Evolutionary conservation across 2,329 filamentous ascomycete genomes (phyloP), one percentile per base, ranked within the genome.

Genomic region (Monosporascus ibericus): DNA sequence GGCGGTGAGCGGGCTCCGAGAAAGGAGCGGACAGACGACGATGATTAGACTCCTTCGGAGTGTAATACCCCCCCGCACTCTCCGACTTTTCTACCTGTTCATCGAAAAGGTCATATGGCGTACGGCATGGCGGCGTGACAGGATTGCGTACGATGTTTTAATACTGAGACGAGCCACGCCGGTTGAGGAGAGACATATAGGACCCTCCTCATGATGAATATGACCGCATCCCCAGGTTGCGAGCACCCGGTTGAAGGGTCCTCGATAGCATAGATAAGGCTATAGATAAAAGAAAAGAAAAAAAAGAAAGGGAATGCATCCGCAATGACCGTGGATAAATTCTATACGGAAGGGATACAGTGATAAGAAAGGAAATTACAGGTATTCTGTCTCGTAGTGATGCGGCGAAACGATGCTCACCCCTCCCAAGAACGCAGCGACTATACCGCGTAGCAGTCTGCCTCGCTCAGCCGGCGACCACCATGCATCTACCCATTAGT

Each of bases 1-100:
- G 58, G 62, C 34, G 61, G 63, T 46, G 65, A 69, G 50, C 64
- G 66, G 39, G 63, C 62, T 44, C 67, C 69, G 52, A 67, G 66
- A 48, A 69, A 70, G 68, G 73, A 79, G 68, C 70, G 77, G 60
- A 78, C 75, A 58, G 77, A 83, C 57, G 77, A 82, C 63, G 79
- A 82, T 60, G 80, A 83, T 62, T 82, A 74, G 70, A 69, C 44
- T n/a, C 17, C 39, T 24, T 14, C 39, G 18, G 39, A 42, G 18
- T 14, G 53, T 54, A 34, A 6, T 20, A 24, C 48, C 46, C 55
- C 55, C 53, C 52, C 56, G 47, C 50, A 57, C 53, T 56, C 59
- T 59, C 58, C 59, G 52, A 53, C 52, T 57, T 58, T 51, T 58
- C 48, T 48, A 54, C 60, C 55, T 56, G 55, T 47, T 63, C 60